Conservation (phyloP, 345 rosid species). For the Acer yangbiense region DNA sequence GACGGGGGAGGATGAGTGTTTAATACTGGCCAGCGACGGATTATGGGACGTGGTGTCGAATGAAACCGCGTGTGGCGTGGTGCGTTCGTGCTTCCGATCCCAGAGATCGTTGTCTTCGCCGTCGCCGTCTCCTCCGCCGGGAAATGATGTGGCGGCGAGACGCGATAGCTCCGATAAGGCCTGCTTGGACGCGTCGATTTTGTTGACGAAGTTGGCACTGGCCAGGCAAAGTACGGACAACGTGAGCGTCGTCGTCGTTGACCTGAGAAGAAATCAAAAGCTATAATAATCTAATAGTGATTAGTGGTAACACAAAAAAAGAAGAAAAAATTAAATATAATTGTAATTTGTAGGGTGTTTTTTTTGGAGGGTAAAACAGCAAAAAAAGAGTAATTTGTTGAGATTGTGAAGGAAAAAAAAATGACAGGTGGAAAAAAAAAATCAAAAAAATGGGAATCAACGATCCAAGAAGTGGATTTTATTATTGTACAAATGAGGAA, state of each 20-base stretch:
- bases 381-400: not conserved
- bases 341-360: constrained; percentile 14
- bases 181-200: constrained; percentile 69
- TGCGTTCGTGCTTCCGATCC: constrained; percentile 55
- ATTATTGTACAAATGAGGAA: not conserved
- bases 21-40: constrained; percentile 74
- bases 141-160: constrained; percentile 28
- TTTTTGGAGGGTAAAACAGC: not conserved
- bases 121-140: constrained; percentile 21
- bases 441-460: not conserved
- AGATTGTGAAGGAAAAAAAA: not conserved
- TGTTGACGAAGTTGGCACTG: constrained; percentile 84
- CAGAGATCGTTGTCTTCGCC: constrained; percentile 26
- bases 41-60: constrained; percentile 78
- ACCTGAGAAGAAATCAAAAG: constrained; percentile 50
- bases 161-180: constrained; percentile 56
- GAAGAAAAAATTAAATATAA: not conserved
- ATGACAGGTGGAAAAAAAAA: no score
- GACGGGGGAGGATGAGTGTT: constrained; percentile 56
- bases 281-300: not conserved
- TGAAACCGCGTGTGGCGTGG: constrained; percentile 62
- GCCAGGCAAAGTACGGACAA: constrained; percentile 78
- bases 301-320: not conserved
- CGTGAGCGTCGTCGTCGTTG: constrained; percentile 83
- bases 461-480: not conserved